phyloP scores from a whole-genome alignment of 139 green algal species.

The Micractinium sp. region DNA sequence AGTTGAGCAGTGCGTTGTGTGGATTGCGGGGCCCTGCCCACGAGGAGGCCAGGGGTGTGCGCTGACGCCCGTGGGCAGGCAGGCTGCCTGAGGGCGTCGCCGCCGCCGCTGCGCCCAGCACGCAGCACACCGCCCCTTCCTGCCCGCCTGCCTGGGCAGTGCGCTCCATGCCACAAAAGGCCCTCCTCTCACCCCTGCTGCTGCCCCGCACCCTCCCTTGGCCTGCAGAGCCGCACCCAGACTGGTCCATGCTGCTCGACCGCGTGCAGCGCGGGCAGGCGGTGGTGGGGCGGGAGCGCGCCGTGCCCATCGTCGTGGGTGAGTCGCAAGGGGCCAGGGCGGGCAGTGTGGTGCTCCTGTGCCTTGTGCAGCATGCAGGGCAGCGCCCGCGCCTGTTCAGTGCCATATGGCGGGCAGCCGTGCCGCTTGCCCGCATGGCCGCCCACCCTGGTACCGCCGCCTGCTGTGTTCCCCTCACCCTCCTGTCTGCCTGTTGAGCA shows the following conservation, averaged over 20 bases:
- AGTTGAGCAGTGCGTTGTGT: not conserved
- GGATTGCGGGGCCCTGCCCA: no score
- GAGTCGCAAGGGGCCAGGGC: not conserved
- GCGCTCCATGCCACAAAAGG: no score
- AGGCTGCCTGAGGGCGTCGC: no score
- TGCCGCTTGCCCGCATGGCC: no score
- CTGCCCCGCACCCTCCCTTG: not conserved
- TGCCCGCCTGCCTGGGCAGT: not conserved
- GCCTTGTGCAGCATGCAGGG: not conserved
- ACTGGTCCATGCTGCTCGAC: conserved; percentile 69
- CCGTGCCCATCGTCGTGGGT: conserved; percentile 87
- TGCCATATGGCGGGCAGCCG: no score
- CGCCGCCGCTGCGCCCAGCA: no score
- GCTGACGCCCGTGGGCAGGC: no score
- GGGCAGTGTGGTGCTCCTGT: not conserved
- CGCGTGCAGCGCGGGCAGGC: conserved; percentile 71
- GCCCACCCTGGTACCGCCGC: not conserved
- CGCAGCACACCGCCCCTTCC: no score
- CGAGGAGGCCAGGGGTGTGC: no score
- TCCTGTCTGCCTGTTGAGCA: not conserved
- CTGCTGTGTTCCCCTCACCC: not conserved
- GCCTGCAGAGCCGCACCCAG: conserved; percentile 38
- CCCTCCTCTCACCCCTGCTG: not conserved
- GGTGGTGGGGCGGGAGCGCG: conserved; percentile 64
- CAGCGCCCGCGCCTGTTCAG: no score